Base-by-base conservation (phyloP, 345 rosid species). In the Bruguiera sexangula region DNA sequence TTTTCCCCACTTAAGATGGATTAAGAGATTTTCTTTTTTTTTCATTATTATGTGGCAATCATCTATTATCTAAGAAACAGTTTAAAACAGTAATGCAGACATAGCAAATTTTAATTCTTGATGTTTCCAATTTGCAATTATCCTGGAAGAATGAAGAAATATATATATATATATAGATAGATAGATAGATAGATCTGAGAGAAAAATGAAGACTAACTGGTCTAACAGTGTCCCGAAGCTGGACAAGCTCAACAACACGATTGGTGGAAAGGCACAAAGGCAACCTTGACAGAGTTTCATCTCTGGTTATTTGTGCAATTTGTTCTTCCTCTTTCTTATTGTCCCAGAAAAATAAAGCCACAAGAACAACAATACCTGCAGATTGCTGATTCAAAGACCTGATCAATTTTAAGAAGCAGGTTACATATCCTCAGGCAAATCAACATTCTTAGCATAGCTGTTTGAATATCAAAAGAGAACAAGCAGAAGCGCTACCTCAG, bases 251-350 rank as follows among this genome's bases (percentile, higher is more conserved):
- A 83, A 90, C 94, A 66, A 95, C 83, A 63, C 96, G 87, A 73
- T 89, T 90, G 30, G 97, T 95, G 32, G 99, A 95, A 52, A 95
- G 89, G 74, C 90, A 87, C 81, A 88, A 78, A 3, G 97, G 99
- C 81, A 95, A 82, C 79, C 99, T 87, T 20, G 97, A 95, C 39
- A 95, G 88, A 73, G 92, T 92, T 78, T 95, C 96, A 63, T 92
- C 85, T 71, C 96, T 84, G 60, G 92, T 79, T 69, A 92, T 95
- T 79, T 92, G 94, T 62, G 85, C 90, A 80, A 92, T 85, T 80
- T 95, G 99, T 78, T 90, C 97, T 81, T 95, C 97, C 83, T 90
- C 97, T 83, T 84, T 92, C 84, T 88, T 95, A 73, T 90, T 95
- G 80, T 95, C 97, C 97, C 96, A 92, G 34, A 90, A 70, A 73